Conservation (phyloP, 2,329 filamentous ascomycete genomes). For the Albifimbria verrucaria region DNA sequence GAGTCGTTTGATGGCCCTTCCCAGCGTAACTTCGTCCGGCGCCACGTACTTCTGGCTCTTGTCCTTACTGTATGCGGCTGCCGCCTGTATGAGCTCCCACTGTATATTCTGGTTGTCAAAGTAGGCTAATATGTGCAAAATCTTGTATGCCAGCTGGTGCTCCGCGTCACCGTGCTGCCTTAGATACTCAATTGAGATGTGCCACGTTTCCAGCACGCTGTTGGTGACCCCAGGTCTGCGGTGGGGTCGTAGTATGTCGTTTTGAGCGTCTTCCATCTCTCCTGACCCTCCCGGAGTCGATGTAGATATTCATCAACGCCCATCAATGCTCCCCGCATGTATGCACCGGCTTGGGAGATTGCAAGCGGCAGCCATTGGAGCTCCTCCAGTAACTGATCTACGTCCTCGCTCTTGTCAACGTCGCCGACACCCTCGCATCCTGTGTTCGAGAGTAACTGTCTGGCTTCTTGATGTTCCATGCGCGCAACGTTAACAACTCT, state of each 20-base stretch:
- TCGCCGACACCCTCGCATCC: not conserved
- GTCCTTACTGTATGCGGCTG: not conserved
- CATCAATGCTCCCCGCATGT: conserved; percentile 23
- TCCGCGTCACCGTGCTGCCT: conserved; percentile 17
- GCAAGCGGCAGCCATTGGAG: conserved; percentile 27
- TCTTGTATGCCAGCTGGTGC: conserved; percentile 20
- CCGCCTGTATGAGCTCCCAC: conserved; percentile 19
- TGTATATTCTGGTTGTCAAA: conserved; percentile 29
- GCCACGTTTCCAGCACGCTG: conserved; percentile 30
- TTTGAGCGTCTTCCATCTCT: conserved; percentile 19
- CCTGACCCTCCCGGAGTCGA: conserved; percentile 15
- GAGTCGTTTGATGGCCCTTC: conserved; percentile 21
- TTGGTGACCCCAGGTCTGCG: conserved; percentile 23
- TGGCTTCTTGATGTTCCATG: conserved; percentile 18
- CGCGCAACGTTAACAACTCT: conserved; percentile 17
- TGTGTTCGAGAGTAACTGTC: conserved; percentile 1
- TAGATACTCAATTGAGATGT: conserved; percentile 24
- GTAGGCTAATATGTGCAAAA: conserved; percentile 27
- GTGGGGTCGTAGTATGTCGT: conserved; percentile 20
- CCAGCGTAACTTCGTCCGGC: conserved; percentile 4
- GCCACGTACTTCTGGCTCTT: not conserved
- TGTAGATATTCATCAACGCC: conserved; percentile 21
- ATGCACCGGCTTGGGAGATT: conserved; percentile 27
- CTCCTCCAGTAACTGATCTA: conserved; percentile 15
- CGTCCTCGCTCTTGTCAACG: conserved; percentile 3